phyloP scores from a whole-genome alignment of 352 stramenopile genomes.

The Pythium apleroticum region DNA sequence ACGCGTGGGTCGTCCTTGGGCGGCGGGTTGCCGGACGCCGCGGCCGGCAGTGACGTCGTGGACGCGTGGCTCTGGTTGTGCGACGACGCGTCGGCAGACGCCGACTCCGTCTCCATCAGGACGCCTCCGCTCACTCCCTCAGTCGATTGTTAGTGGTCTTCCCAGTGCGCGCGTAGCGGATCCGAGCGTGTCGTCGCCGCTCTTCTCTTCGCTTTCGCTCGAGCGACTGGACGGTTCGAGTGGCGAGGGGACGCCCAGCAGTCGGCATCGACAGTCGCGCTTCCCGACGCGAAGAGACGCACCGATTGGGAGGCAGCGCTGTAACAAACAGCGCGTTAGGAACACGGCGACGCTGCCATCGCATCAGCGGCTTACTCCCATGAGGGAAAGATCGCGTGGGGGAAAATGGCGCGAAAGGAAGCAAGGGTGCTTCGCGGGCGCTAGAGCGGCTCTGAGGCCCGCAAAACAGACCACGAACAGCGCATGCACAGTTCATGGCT shows the following conservation, averaged over 20 bases:
- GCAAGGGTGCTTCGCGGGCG: too few relatives aligned
- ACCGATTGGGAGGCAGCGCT: not conserved
- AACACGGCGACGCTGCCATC: too few relatives aligned
- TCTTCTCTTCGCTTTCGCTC: not conserved
- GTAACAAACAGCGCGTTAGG: not conserved
- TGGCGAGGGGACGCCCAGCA: not conserved
- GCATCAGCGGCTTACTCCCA: too few relatives aligned
- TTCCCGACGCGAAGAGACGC: not conserved
- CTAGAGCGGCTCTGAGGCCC: too few relatives aligned
- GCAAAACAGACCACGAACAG: too few relatives aligned
- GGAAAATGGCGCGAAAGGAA: too few relatives aligned
- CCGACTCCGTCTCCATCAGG: constrained; percentile 20
- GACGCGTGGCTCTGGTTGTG: constrained; percentile 16
- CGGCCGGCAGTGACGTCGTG: constrained; percentile 6
- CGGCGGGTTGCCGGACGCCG: constrained; percentile 20
- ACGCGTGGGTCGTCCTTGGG: constrained; percentile 57
- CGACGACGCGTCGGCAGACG: not conserved
- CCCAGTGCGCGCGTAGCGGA: too few relatives aligned
- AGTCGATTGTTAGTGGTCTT: not conserved
- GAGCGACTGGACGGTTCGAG: not conserved
- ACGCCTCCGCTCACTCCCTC: not conserved
- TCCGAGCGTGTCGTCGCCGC: not conserved
- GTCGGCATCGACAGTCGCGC: not conserved
- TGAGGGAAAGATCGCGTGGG: too few relatives aligned
- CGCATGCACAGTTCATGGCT: too few relatives aligned